phyloP scores from a whole-genome alignment of 1,284 basidiomycete genomes.

The Cryptococcus sp. region DNA sequence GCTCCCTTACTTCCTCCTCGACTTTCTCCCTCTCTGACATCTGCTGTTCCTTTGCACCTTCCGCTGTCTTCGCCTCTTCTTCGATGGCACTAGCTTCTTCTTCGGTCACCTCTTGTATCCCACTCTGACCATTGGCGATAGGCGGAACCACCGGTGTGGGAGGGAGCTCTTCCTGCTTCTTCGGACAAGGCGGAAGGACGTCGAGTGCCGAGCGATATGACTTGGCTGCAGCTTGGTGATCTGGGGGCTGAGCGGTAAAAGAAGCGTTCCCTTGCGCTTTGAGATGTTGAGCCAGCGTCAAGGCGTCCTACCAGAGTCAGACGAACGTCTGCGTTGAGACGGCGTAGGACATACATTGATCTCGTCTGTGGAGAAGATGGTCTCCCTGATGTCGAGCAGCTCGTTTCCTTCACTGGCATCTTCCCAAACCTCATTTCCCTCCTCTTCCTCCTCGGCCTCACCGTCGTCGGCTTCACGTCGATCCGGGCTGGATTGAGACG shows the following conservation, averaged over 20 bases:
- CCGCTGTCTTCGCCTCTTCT: conserved; percentile 4
- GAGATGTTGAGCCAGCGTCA: conserved; percentile 15
- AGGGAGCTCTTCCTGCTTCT: conserved; percentile 2
- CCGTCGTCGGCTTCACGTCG: not conserved
- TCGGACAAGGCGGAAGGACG: conserved; percentile 15
- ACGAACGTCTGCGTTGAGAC: not conserved
- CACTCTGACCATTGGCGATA: conserved; percentile 6
- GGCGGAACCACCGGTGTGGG: not conserved
- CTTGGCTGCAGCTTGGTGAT: conserved; percentile 23
- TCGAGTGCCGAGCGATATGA: conserved; percentile 31
- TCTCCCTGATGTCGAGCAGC: not conserved
- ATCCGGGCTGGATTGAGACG: not conserved
- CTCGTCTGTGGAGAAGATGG: conserved; percentile 2
- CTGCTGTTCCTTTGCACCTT: conserved; percentile 6
- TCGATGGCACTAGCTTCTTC: conserved; percentile 37
- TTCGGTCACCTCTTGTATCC: conserved; percentile 39
- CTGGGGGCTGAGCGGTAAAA: conserved; percentile 29
- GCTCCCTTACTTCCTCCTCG: conserved; percentile 25
- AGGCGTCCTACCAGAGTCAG: conserved; percentile 21
- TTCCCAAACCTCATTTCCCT: conserved; percentile 13
- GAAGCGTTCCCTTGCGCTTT: conserved; percentile 37
- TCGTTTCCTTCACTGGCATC: conserved; percentile 8
- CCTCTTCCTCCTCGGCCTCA: conserved; percentile 4
- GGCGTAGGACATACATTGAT: not conserved
- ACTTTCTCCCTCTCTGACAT: conserved; percentile 14